Conservation (phyloP, 2,329 filamentous ascomycete species). For the Alternaria sp. region DNA sequence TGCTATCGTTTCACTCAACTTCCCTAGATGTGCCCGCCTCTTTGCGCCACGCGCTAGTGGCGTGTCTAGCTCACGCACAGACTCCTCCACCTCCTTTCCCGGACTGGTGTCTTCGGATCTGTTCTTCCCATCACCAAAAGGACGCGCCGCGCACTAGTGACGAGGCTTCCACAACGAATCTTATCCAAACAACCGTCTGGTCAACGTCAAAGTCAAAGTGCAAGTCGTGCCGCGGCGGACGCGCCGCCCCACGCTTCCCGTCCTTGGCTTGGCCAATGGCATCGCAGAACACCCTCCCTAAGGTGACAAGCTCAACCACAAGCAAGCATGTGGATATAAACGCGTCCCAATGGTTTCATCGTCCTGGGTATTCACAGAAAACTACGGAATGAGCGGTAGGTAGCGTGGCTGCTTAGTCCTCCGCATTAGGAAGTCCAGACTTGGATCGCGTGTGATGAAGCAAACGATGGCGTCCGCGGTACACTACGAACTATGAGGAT, state of each 20-base stretch:
- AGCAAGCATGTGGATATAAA: constrained; percentile 15
- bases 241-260: constrained; percentile 13
- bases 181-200: not conserved
- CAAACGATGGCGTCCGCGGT: constrained; percentile 8
- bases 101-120: not conserved
- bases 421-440: constrained; percentile 17
- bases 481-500: not conserved
- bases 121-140: not conserved
- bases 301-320: constrained; percentile 21
- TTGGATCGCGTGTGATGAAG: constrained; percentile 11
- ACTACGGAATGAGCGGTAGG: constrained; percentile 7
- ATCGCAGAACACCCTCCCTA: constrained; percentile 6
- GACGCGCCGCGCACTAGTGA: not conserved
- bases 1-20: not conserved
- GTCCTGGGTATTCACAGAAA: not conserved
- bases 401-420: constrained; percentile 6
- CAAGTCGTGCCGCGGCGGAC: constrained; percentile 12
- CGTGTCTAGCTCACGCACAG: not conserved
- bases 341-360: constrained; percentile 17
- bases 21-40: not conserved
- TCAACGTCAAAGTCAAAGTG: not conserved
- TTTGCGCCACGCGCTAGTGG: not conserved
- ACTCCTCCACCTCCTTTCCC: not conserved
- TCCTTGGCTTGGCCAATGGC: constrained; percentile 17
- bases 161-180: not conserved